A percentile compares a stretch with the other conserved stretches of the same genome.
These are phyloP conservation scores for Paxillus rubicundulus DNA, from an alignment of 768 basidiomycete genomes.

Conservation along the genomic window DNA sequence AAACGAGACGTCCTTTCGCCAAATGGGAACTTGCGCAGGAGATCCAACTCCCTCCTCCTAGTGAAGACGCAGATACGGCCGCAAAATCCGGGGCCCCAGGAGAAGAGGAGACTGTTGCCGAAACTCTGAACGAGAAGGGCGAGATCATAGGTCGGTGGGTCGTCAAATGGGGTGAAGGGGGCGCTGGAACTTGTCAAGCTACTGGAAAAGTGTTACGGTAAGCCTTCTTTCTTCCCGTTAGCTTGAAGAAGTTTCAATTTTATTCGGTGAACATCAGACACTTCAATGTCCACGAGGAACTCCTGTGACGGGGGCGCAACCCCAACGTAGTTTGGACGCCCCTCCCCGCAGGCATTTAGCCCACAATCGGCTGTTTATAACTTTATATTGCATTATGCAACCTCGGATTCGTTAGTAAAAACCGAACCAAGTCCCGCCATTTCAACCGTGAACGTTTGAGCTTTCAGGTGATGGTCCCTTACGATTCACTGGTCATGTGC, in stretches of 20 bases:
- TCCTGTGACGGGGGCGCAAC: slow-evolving; percentile 26
- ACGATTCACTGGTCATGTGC: too few species aligned
- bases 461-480: too few species aligned
- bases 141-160: slow-evolving; percentile 72
- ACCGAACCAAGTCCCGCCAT: neutral
- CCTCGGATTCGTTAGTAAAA: neutral
- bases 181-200: slow-evolving; percentile 58
- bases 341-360: neutral
- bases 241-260: neutral
- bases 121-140: slow-evolving; percentile 60
- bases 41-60: slow-evolving; percentile 43
- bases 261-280: slow-evolving; percentile 35
- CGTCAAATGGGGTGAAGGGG: slow-evolving; percentile 69
- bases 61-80: slow-evolving; percentile 32
- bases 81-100: slow-evolving; percentile 40
- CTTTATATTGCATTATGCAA: neutral
- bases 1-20: slow-evolving; percentile 67
- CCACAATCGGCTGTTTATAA: neutral
- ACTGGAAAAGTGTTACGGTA: slow-evolving; percentile 69
- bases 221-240: slow-evolving; percentile 18
- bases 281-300: slow-evolving; percentile 55
- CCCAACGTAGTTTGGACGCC: too few species aligned
- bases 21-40: slow-evolving; percentile 73
- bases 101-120: slow-evolving; percentile 76
- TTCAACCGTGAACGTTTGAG: neutral